Conservation (phyloP, 805 yeast species). For the Candida stauntonica region DNA sequence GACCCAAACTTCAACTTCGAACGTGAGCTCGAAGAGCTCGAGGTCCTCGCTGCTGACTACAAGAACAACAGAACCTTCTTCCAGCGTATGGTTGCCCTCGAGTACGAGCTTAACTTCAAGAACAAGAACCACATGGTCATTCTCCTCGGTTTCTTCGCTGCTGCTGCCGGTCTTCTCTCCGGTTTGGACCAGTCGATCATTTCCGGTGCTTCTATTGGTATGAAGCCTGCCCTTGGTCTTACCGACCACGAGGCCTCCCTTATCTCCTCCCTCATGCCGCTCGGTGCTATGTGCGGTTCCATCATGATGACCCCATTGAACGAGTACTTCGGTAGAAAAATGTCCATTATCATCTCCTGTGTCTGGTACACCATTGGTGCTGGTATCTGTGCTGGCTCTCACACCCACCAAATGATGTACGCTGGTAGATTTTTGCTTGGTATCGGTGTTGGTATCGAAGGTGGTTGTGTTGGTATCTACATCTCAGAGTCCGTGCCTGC, state of each 20-base stretch:
- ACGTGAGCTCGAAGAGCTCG: constrained; percentile 35
- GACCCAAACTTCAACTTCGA: constrained; percentile 33
- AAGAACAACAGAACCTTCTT: constrained; percentile 32
- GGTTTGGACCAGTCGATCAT: constrained; percentile 68
- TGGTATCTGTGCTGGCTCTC: constrained; percentile 50
- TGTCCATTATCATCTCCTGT: constrained; percentile 52
- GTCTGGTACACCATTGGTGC: constrained; percentile 59
- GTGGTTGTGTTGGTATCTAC: constrained; percentile 60
- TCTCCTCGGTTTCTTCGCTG: constrained; percentile 52
- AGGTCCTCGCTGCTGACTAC: constrained; percentile 23
- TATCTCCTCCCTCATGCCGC: constrained; percentile 59
- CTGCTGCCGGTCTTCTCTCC: constrained; percentile 60
- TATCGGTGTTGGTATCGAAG: constrained; percentile 62
- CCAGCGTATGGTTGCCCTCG: constrained; percentile 35
- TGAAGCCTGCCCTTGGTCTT: constrained; percentile 40
- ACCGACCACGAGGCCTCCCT: constrained; percentile 43
- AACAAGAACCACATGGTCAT: constrained; percentile 43
- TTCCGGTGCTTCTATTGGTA: constrained; percentile 55
- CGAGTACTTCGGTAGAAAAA: constrained; percentile 51
- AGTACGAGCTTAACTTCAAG: constrained; percentile 38
- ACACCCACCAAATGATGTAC: constrained; percentile 43
- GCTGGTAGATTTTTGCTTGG: constrained; percentile 61
- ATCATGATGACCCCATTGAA: constrained; percentile 55
- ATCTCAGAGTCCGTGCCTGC: constrained; percentile 60
- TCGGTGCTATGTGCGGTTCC: constrained; percentile 65